Base-by-base conservation (phyloP, 2,329 filamentous ascomycete genomes). In the Aspergillus sp. region DNA sequence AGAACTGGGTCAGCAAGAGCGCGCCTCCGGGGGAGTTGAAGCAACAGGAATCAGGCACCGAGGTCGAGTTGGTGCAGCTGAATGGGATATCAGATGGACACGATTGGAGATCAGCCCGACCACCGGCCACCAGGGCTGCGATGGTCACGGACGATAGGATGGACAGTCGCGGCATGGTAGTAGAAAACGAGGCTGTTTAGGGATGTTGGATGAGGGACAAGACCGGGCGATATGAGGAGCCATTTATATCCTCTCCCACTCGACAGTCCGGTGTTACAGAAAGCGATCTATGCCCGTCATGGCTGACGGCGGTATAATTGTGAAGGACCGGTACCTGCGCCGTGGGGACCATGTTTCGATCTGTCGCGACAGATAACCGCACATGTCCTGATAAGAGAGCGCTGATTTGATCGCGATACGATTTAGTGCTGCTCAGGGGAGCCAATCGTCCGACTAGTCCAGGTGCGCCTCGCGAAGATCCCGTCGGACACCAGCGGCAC, bases 1-100 rank as follows among this genome's bases (percentile, higher is more conserved):
- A 85, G 66, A 84, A 84, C 54, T 84, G 82, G 9, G 82, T 84
- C 66, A 77, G 75, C 13, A 84, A 70, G 26, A 85, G 65, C 45
- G 81, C 74, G 19, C 82, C 82, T 33, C 82, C 82, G 0, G 82
- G 82, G 13, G 75, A 70, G 56, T 83, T 82, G 72, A 80, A 83
- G 72, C 82, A 85, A 70, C 82, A 85, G 3, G 77, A 68, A 59
- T 82, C 67, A 54, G 72, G 50, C 42, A 76, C 72, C 2, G 67
- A 70, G 4, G 77, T 78, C 5, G 75, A 78, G 61, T 81, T 82
- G 50, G 81, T 77, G 61, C 82, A 84, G 62, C 80, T 83, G 47
- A 82, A 64, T 53, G 78, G 75, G 7, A 71, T 69, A 55, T 73
- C 55, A 41, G 54, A 60, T 38, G 60, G 56, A 52, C 69, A 73